phyloP scores from a whole-genome alignment of 1,139 yeast species.

The Pichia sp. region DNA sequence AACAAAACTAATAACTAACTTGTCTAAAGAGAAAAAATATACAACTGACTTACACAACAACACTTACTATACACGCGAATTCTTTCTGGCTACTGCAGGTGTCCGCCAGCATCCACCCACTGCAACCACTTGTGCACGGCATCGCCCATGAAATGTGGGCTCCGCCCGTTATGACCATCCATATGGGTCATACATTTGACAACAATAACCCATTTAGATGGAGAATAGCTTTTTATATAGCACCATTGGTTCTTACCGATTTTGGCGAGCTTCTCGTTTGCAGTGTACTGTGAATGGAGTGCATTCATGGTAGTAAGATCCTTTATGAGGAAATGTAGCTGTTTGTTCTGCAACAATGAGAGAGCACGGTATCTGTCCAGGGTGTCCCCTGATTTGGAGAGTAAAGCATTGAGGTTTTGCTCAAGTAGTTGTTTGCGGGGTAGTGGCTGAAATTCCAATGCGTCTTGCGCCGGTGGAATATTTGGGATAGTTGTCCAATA shows the following conservation, averaged over 20 bases:
- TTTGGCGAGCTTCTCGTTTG: slow-evolving; percentile 19
- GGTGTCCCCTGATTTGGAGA: background rate
- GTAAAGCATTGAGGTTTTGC: slow-evolving; percentile 2
- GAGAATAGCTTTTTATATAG: slow-evolving; percentile 13
- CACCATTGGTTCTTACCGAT: slow-evolving; percentile 25
- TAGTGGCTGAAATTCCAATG: slow-evolving; percentile 8
- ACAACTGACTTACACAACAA: no score
- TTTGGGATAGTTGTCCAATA: slow-evolving; percentile 11
- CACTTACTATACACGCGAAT: background rate
- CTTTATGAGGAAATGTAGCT: slow-evolving; percentile 7
- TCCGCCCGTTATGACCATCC: background rate
- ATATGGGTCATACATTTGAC: slow-evolving; percentile 15
- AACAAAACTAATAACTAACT: no score
- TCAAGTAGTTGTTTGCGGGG: slow-evolving; percentile 4
- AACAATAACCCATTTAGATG: slow-evolving; percentile 16
- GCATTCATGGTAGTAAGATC: background rate
- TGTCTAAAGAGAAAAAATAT: no score
- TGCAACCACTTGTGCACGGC: slow-evolving; percentile 7
- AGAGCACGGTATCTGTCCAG: slow-evolving; percentile 3
- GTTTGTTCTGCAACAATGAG: slow-evolving; percentile 8
- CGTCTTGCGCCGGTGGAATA: slow-evolving; percentile 12
- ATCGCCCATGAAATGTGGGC: slow-evolving; percentile 4
- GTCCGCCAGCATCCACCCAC: slow-evolving; percentile 7
- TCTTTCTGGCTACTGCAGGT: background rate
- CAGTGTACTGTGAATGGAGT: background rate